Evolutionary conservation across 2,329 filamentous ascomycete genomes (phyloP), one percentile per base, ranked within the genome.

Genomic region (Neopestalotiopsis sp.): DNA sequence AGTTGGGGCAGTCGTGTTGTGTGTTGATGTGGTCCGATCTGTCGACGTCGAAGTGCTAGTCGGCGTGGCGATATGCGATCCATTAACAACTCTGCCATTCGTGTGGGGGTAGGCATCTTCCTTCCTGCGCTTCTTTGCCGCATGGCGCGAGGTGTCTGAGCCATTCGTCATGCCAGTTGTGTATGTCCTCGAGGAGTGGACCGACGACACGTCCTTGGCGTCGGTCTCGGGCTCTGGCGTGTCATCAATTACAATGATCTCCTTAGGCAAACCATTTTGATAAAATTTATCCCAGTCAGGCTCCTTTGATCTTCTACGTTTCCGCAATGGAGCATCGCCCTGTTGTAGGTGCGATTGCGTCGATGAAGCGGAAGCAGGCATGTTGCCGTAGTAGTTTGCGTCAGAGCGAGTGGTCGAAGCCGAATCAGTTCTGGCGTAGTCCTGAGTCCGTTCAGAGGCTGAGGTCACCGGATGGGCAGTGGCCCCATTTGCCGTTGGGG

Each of bases 1-100:
- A 0, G 96, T 98, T 4, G 94, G 91, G 58, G 95, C 95, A 0
- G 95, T 98, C 3, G 94, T 96, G 76, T 95, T 90, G 68, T 95
- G 84, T 58, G 89, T 88, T 17, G 94, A 96, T 40, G 92, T 92
- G 14, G 93, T 97, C 71, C 94, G 90, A 80, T 95, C 94, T 73
- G 92, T 96, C 4, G 94, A 97, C 67, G 93, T 94, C 59, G 92
- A 92, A 65, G 88, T 89, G 67, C 89, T 90, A 14, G 90, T 88
- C 65, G 92, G 91, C 34, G 92, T 92, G 76, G 92, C 89, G 68
- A 92, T 89, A 74, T 91, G 91, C 4, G 94, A 95, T 67, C 78
- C 81, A 79, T 91, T 92, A 57, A 89, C 20, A 40, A 52, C 88
- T 73, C 79, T 89, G 81, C 77, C 91, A 78, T 95, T 92, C 77